Conservation (phyloP, 768 basidiomycete species). For the Pluteus cervinus region DNA sequence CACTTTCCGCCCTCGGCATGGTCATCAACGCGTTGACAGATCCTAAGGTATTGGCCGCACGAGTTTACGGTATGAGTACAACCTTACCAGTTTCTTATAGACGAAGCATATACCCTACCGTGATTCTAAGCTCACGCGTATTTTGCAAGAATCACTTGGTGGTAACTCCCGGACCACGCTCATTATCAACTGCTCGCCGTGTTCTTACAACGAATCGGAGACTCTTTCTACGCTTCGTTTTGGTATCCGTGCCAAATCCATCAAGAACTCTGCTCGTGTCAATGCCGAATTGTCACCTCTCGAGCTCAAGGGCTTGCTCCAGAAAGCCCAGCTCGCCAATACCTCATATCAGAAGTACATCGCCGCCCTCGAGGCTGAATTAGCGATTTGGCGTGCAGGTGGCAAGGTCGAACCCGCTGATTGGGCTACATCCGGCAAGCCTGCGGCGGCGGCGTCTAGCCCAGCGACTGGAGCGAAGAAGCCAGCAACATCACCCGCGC, state of each 20-base stretch:
- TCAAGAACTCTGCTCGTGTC: slow-evolving; percentile 99
- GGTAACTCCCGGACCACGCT: slow-evolving; percentile 94
- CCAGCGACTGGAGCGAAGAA: slow-evolving; percentile 54
- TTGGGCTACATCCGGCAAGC: slow-evolving; percentile 72
- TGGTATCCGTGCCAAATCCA: slow-evolving; percentile 99
- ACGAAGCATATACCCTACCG: slow-evolving; percentile 97
- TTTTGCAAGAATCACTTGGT: slow-evolving; percentile 96
- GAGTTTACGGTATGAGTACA: neutral
- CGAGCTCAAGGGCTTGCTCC: slow-evolving; percentile 88
- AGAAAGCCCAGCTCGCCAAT: slow-evolving; percentile 85
- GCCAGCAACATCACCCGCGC: slow-evolving; percentile 56
- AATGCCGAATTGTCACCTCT: slow-evolving; percentile 96
- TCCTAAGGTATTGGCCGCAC: slow-evolving; percentile 56
- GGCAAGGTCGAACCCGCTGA: slow-evolving; percentile 77
- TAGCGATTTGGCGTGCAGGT: slow-evolving; percentile 85
- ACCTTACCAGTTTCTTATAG: slow-evolving; percentile 32
- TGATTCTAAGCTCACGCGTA: slow-evolving; percentile 98
- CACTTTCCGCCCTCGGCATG: slow-evolving; percentile 95
- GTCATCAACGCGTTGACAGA: slow-evolving; percentile 99
- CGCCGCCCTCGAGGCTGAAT: slow-evolving; percentile 83
- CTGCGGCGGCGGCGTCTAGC: slow-evolving; percentile 37
- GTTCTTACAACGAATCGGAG: slow-evolving; percentile 94
- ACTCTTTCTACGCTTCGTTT: slow-evolving; percentile 97
- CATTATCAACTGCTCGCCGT: slow-evolving; percentile 99
- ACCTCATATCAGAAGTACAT: slow-evolving; percentile 83